Percentiles rank a stretch among this genome's conserved stretches.
Evolutionary conservation across 1,139 yeast species (phyloP).

Genomic region (Scheffersomyces stambukii): DNA sequence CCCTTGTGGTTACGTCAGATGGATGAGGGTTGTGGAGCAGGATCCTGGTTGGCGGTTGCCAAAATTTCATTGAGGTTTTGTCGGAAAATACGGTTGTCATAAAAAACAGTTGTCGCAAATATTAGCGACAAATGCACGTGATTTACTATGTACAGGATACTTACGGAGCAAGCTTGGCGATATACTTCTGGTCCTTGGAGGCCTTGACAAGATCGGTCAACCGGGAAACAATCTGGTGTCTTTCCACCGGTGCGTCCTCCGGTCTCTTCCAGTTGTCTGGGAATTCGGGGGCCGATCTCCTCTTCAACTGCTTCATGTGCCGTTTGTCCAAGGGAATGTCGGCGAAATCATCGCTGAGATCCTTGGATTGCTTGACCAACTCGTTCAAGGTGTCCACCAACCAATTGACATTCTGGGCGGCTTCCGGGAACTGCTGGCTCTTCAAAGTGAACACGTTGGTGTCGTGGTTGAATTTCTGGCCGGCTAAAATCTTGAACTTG

Average conservation of each 20-base stretch:
- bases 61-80: too few species aligned
- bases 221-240: constrained; percentile 27
- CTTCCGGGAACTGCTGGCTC: constrained; percentile 60
- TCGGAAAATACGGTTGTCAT: too few species aligned
- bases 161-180: constrained; percentile 15
- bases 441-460: constrained; percentile 60
- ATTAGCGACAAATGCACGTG: not conserved
- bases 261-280: constrained; percentile 89
- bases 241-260: constrained; percentile 51
- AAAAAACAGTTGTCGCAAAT: not conserved
- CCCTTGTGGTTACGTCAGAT: too few species aligned
- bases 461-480: constrained; percentile 65
- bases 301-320: constrained; percentile 43
- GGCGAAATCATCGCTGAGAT: constrained; percentile 53
- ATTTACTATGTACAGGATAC: constrained; percentile 1
- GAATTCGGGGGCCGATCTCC: constrained; percentile 46
- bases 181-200: constrained; percentile 30
- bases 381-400: constrained; percentile 60
- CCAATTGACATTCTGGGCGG: constrained; percentile 82
- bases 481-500: constrained; percentile 77
- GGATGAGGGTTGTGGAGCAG: too few species aligned
- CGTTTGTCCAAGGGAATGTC: constrained; percentile 84
- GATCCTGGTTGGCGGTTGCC: too few species aligned
- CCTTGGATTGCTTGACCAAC: constrained; percentile 64
- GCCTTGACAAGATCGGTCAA: constrained; percentile 33